Conservation (phyloP, 176 grass and related monocot species). For the Tuctoria greenei region DNA sequence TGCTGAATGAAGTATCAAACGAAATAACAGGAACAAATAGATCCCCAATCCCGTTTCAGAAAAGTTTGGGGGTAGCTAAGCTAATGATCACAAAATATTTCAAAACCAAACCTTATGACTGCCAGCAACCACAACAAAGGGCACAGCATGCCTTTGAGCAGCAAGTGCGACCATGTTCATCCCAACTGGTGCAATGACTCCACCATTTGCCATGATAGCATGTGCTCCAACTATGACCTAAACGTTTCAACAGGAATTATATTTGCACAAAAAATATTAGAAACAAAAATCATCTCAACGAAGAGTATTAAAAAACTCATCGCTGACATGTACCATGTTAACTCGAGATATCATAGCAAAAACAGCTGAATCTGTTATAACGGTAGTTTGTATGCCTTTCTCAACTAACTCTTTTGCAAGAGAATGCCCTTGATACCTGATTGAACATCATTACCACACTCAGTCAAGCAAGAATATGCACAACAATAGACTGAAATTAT, state of each 20-base stretch:
- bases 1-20: neutral
- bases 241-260: constrained; percentile 30
- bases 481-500: neutral
- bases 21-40: neutral
- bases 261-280: constrained; percentile 13
- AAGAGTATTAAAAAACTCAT: neutral
- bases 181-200: constrained; percentile 92
- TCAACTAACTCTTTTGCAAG: constrained; percentile 91
- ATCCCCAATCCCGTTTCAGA: neutral
- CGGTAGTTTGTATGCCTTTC: constrained; percentile 85
- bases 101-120: constrained; percentile 80
- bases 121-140: constrained; percentile 94
- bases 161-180: constrained; percentile 96
- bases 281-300: constrained; percentile 2
- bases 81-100: constrained; percentile 19
- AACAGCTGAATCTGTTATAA: constrained; percentile 94
- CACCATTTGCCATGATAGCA: constrained; percentile 98
- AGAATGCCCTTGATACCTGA: constrained; percentile 91
- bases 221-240: constrained; percentile 98
- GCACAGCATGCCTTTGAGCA: constrained; percentile 97
- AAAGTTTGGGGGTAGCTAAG: neutral
- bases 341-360: constrained; percentile 99
- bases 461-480: neutral
- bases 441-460: constrained; percentile 11
- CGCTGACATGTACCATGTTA: constrained; percentile 70